These are phyloP conservation scores for Suaeda aralocaspica DNA, from an alignment of 148 eudicot species.

Conservation along the genomic window DNA sequence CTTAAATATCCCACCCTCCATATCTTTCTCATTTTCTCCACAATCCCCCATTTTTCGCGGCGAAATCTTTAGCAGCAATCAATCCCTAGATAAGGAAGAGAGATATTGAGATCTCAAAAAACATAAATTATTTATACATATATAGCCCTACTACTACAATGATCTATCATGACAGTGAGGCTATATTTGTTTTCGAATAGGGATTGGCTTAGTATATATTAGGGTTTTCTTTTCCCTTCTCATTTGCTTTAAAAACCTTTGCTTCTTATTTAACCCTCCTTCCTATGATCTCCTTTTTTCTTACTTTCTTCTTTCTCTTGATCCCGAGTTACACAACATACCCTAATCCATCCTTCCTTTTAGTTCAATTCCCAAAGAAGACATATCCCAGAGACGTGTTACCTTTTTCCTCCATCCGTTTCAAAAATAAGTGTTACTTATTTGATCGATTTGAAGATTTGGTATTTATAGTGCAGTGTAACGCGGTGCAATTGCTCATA, in stretches of 20 bases:
- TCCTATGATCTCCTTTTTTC: conserved; percentile 6
- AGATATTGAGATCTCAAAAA: conserved; percentile 6
- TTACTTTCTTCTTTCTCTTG: conserved; percentile 12
- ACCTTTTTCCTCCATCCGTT: background rate
- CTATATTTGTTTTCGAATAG: conserved; percentile 10
- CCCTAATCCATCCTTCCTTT: background rate
- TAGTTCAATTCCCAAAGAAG: conserved; percentile 1
- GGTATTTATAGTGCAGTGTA: background rate
- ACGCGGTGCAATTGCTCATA: background rate
- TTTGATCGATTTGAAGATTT: background rate
- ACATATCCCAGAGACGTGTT: background rate
- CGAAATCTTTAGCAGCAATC: conserved; percentile 52
- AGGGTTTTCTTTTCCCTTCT: conserved; percentile 18
- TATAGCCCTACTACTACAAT: background rate
- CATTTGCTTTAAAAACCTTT: conserved; percentile 6
- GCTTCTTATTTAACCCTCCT: conserved; percentile 37
- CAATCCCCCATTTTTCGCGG: conserved; percentile 31
- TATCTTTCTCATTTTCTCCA: conserved; percentile 20
- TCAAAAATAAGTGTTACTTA: background rate
- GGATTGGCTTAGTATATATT: conserved; percentile 18
- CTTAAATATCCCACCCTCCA: conserved; percentile 11
- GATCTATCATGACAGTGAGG: conserved; percentile 32
- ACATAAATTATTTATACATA: background rate
- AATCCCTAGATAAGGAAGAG: conserved; percentile 43
- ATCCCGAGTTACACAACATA: background rate